Evolutionary conservation across 148 eudicot species (phyloP), one percentile per base, ranked within the genome.

Genomic region (Dianthus caryophyllus): DNA sequence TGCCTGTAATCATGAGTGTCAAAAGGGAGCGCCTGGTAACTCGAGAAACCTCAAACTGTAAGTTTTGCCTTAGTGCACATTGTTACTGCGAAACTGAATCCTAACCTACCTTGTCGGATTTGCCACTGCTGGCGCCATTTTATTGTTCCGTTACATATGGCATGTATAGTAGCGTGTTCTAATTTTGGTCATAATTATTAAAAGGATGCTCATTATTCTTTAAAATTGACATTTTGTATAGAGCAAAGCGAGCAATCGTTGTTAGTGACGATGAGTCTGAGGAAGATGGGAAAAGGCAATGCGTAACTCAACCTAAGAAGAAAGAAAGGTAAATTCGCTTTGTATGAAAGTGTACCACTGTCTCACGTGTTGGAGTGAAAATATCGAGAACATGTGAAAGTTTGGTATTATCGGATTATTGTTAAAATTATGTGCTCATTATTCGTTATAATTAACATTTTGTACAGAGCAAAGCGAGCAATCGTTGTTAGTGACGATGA

Each of bases 401-500:
- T 20, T 57, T 49, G 57, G 36, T 65, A 70, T 64, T 52, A 0
- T 30, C 39, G 3, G 3, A 8, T 8, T 33, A 18, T 71, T 64
- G 26, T 49, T 52, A 2, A 16, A n/a, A 30, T 14, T 9, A 27
- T 18, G 12, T 72, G 41, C 39, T 33, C 39, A 33, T 33, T 3
- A 33, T 16, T 61, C 22, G 12, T 72, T 29, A 0, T 66, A 54
- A 14, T 3, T 16, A n/a, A 16, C 55, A 5, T 43, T 58, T 16
- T 44, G 17, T 50, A 41, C 39, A 75, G 78, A 15, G 12, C 14
- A 18, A 69, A 56, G 51, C 39, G 39, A 47, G 52, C 25, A 8
- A 75, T 25, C 52, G 65, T 69, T 29, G 33, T 48, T 26, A 64
- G 43, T 48, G 69, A 64, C 57, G 66, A 64, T 26, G 70, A 75